These are phyloP conservation scores for Exophiala lecanii-corni DNA, from an alignment of 2,329 filamentous ascomycete genomes.

Conservation along the genomic window DNA sequence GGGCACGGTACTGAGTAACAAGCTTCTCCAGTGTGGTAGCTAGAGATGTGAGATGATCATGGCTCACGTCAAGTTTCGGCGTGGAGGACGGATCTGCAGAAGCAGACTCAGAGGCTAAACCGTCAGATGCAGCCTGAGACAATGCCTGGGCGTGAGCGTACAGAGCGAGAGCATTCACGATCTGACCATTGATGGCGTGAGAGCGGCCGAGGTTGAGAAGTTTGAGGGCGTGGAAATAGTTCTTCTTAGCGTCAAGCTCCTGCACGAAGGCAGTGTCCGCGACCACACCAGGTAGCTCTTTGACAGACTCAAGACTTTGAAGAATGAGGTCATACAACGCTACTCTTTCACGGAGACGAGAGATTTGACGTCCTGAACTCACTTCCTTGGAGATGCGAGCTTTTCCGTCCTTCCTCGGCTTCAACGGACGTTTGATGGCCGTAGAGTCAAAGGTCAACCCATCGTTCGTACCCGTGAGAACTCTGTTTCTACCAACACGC, in stretches of 20 bases:
- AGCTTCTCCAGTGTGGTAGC: constrained; percentile 62
- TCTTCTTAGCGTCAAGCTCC: constrained; percentile 71
- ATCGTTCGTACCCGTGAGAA: constrained; percentile 78
- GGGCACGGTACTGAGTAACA: constrained; percentile 73
- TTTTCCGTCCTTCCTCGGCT: constrained; percentile 47
- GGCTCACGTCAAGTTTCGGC: constrained; percentile 64
- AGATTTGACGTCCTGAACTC: constrained; percentile 68
- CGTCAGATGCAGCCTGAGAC: constrained; percentile 47
- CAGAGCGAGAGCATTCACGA: constrained; percentile 78
- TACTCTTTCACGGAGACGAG: constrained; percentile 76
- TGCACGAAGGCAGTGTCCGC: constrained; percentile 71
- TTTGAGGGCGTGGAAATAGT: constrained; percentile 88
- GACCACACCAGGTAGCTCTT: constrained; percentile 83
- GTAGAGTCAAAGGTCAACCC: constrained; percentile 57
- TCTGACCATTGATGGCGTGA: constrained; percentile 67
- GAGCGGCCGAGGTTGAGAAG: constrained; percentile 81
- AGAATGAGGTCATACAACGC: constrained; percentile 88
- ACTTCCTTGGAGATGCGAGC: constrained; percentile 53
- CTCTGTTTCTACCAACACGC: constrained; percentile 87
- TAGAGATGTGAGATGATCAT: constrained; percentile 56
- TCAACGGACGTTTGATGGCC: constrained; percentile 47
- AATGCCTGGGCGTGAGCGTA: constrained; percentile 68
- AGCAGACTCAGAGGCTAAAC: constrained; percentile 37
- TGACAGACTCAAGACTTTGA: constrained; percentile 85
- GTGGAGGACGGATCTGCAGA: constrained; percentile 40